A percentile compares a stretch with the other conserved stretches of the same genome.
Evolutionary conservation across 257 asterid genomes (phyloP).

Genomic region (Striga asiatica): DNA sequence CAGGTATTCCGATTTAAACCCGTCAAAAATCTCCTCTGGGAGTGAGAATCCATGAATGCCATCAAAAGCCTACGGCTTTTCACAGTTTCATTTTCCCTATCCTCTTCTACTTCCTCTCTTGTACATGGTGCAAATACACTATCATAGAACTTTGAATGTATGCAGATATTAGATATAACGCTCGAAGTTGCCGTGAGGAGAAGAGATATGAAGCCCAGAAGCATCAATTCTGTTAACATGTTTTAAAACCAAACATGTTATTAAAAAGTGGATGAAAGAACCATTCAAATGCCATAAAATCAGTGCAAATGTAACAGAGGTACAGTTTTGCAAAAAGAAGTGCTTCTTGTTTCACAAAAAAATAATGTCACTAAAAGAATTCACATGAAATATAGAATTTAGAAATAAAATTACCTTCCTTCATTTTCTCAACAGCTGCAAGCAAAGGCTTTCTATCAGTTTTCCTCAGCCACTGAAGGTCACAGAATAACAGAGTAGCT

Average conservation of each 20-base stretch:
- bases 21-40: slow-evolving; percentile 47
- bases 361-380: too few relatives aligned
- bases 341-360: background rate
- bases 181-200: slow-evolving; percentile 90
- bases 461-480: slow-evolving; percentile 75
- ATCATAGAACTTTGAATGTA: slow-evolving; percentile 67
- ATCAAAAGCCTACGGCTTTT: slow-evolving; percentile 53
- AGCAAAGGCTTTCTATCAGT: slow-evolving; percentile 76
- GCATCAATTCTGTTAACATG: slow-evolving; percentile 77
- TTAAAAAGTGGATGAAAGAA: too few relatives aligned
- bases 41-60: slow-evolving; percentile 30
- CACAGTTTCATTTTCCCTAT: slow-evolving; percentile 24
- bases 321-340: background rate
- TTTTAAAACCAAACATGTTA: background rate
- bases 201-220: slow-evolving; percentile 96
- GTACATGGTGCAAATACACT: slow-evolving; percentile 80
- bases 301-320: too few relatives aligned
- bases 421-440: slow-evolving; percentile 87
- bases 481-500: slow-evolving; percentile 6
- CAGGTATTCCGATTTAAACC: slow-evolving; percentile 59
- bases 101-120: slow-evolving; percentile 43
- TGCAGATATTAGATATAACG: slow-evolving; percentile 78
- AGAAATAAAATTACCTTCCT: slow-evolving; percentile 30
- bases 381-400: background rate
- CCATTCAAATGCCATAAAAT: too few relatives aligned